phyloP scores from a whole-genome alignment of 257 asterid species.

The Penstemon davidsonii region DNA sequence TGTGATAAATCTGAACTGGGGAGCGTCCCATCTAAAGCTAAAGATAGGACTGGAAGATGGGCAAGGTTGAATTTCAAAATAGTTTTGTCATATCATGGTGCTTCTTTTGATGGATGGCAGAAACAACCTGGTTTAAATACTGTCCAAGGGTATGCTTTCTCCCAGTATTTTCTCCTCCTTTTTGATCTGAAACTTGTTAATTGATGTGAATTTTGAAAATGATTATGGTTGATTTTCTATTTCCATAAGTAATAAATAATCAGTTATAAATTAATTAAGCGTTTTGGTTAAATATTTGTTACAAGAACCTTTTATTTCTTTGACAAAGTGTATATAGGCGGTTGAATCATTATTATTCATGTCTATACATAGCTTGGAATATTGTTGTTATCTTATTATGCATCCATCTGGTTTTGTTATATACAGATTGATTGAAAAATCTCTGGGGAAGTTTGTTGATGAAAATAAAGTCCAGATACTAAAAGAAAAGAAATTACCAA shows the following conservation, averaged over 20 bases:
- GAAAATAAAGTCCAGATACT: slow-evolving; percentile 70
- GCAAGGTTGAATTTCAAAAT: slow-evolving; percentile 80
- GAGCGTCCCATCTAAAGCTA: slow-evolving; percentile 34
- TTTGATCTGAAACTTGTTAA: not conserved
- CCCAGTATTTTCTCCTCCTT: slow-evolving; percentile 5
- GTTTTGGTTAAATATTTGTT: not conserved
- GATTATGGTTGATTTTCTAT: not conserved
- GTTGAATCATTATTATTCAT: slow-evolving; percentile 15
- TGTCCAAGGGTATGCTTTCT: slow-evolving; percentile 69
- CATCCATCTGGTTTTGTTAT: slow-evolving; percentile 20
- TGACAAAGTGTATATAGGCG: slow-evolving; percentile 7
- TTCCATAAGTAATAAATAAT: not conserved
- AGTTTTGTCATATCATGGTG: slow-evolving; percentile 79
- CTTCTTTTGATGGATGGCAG: slow-evolving; percentile 98
- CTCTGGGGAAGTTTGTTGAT: slow-evolving; percentile 82
- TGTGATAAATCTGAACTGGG: slow-evolving; percentile 41
- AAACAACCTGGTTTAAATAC: slow-evolving; percentile 87
- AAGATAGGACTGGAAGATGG: slow-evolving; percentile 71
- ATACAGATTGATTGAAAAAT: slow-evolving; percentile 67
- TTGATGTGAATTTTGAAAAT: slow-evolving; percentile 1
- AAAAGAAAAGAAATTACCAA: slow-evolving; percentile 74
- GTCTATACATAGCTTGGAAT: slow-evolving; percentile 1
- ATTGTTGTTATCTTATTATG: slow-evolving; percentile 11
- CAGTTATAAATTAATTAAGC: not conserved
- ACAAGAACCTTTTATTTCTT: not conserved